phyloP scores from a whole-genome alignment of 2,329 filamentous ascomycete genomes.

The Madurella fahalii region DNA sequence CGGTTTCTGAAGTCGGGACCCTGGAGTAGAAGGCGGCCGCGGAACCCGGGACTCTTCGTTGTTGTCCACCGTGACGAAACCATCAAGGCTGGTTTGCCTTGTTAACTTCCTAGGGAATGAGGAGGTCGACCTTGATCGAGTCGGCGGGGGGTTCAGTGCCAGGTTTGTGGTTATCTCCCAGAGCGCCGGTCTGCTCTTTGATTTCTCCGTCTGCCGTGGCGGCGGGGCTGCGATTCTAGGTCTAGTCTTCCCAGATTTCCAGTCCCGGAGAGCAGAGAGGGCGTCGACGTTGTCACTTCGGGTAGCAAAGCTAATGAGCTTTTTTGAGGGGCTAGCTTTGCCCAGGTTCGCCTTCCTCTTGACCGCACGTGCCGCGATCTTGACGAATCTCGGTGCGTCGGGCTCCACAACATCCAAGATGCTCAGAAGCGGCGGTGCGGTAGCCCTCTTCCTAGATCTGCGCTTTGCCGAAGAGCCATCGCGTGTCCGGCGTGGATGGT shows the following conservation, averaged over 20 bases:
- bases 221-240: conserved; percentile 28
- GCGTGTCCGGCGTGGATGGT: neutral
- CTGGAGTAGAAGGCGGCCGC: neutral
- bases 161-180: conserved; percentile 23
- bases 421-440: conserved; percentile 47
- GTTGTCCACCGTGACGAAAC: conserved; percentile 9
- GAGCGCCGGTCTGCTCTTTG: conserved; percentile 25
- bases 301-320: conserved; percentile 57
- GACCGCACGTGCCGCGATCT: conserved; percentile 57
- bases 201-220: conserved; percentile 3
- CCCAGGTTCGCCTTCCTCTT: conserved; percentile 46
- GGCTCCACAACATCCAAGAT: conserved; percentile 57
- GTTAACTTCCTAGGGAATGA: conserved; percentile 14
- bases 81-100: conserved; percentile 15
- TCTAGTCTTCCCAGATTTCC: conserved; percentile 51
- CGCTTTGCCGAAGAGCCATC: conserved; percentile 9
- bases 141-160: neutral
- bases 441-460: conserved; percentile 10
- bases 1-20: conserved; percentile 10
- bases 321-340: conserved; percentile 50
- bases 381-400: conserved; percentile 54
- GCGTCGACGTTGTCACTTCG: conserved; percentile 59
- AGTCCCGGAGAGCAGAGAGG: conserved; percentile 48
- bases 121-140: neutral
- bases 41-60: neutral